Conservation (phyloP, 345 rosid genomes). For the Citrus trifoliata region DNA sequence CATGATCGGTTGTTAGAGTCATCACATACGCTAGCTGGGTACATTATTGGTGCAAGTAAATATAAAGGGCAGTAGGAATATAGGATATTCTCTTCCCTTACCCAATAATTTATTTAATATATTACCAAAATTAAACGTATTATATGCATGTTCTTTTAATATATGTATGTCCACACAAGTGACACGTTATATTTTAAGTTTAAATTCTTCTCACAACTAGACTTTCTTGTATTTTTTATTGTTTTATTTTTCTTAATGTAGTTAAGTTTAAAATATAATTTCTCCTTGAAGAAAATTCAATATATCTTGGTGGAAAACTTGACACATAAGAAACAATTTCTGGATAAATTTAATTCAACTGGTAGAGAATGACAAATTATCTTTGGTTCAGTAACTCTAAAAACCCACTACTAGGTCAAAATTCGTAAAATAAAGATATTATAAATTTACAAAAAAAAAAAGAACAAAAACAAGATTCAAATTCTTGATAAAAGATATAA, state of each 20-base stretch:
- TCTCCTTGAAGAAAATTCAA: too few species aligned
- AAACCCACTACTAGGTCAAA: too few species aligned
- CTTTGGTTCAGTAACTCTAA: too few species aligned
- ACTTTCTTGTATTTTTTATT: not conserved
- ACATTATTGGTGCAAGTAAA: not conserved
- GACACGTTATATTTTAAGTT: not conserved
- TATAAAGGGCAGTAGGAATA: too few species aligned
- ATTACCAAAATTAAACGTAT: not conserved
- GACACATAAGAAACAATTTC: too few species aligned
- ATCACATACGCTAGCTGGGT: conserved; percentile 3
- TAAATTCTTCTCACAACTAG: not conserved
- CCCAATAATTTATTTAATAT: not conserved
- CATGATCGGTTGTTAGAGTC: not conserved
- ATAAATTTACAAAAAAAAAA: too few species aligned
- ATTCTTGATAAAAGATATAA: too few species aligned
- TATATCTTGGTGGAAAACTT: too few species aligned
- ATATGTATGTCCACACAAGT: not conserved
- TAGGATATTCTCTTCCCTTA: not conserved
- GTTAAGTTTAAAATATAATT: not conserved
- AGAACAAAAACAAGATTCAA: too few species aligned
- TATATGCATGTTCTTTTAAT: not conserved
- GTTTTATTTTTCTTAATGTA: not conserved
- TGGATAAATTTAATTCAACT: too few species aligned
- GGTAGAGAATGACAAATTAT: too few species aligned
- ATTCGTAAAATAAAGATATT: too few species aligned